These are phyloP conservation scores for Colletotrichum sojae DNA, from an alignment of 2,329 filamentous ascomycete species.

Conservation along the genomic window DNA sequence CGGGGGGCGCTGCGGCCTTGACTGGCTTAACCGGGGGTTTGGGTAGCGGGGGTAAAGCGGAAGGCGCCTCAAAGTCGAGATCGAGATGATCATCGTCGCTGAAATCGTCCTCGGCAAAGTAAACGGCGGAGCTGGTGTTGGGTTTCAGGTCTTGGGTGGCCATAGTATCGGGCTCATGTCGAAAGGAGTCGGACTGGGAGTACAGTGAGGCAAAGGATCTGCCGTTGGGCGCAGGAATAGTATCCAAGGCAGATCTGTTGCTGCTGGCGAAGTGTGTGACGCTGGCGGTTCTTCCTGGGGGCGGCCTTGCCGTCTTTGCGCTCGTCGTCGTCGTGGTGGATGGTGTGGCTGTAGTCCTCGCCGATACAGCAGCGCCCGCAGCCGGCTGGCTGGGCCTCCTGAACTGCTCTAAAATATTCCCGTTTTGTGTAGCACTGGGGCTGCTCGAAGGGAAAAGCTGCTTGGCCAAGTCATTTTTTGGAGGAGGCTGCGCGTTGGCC, in stretches of 20 bases:
- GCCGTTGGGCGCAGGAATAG: constrained; percentile 12
- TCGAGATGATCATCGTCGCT: constrained; percentile 86
- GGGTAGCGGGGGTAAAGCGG: constrained; percentile 57
- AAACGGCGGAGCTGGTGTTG: constrained; percentile 58
- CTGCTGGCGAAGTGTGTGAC: constrained; percentile 43
- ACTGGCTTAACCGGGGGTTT: constrained; percentile 47
- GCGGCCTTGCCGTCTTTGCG: constrained; percentile 27
- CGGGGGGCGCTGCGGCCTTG: constrained; percentile 39
- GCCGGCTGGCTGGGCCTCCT: constrained; percentile 56
- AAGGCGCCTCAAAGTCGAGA: constrained; percentile 74
- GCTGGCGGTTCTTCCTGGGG: constrained; percentile 32
- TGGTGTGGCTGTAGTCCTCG: constrained; percentile 50
- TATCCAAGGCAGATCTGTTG: constrained; percentile 28
- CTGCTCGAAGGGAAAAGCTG: constrained; percentile 72
- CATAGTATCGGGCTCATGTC: constrained; percentile 51
- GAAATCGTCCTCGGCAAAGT: constrained; percentile 86
- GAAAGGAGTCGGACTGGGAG: constrained; percentile 64
- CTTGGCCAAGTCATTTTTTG: constrained; percentile 59
- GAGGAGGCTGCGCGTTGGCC: constrained; percentile 53
- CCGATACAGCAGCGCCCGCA: constrained; percentile 54
- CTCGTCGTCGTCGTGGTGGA: constrained; percentile 17
- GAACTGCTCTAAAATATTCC: constrained; percentile 66
- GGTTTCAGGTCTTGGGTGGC: constrained; percentile 35
- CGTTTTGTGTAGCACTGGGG: constrained; percentile 57
- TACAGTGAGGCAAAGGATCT: constrained; percentile 57